Percentiles rank a stretch among this genome's conserved stretches.
These are phyloP conservation scores for Puccinia triticina DNA, from an alignment of 1,284 basidiomycete species.

Conservation along the genomic window DNA sequence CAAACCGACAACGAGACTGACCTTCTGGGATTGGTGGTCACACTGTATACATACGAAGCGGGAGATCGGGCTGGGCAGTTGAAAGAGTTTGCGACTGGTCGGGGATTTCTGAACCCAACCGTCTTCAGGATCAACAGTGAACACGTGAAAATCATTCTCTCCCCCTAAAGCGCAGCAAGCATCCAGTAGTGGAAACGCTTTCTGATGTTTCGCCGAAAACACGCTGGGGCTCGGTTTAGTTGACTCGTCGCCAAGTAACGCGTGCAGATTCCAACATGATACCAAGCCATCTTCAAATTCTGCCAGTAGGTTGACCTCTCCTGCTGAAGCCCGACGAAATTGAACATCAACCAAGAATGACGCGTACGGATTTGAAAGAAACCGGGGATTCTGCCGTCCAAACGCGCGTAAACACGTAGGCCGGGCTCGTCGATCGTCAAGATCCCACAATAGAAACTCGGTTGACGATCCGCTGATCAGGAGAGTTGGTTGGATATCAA, in stretches of 20 bases:
- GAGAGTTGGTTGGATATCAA: background rate
- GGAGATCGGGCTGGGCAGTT: background rate
- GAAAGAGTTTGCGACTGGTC: background rate
- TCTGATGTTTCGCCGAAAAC: background rate
- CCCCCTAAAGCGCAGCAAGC: background rate
- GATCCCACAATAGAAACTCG: conserved; percentile 15
- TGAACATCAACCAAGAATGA: conserved; percentile 5
- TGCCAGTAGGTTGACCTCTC: background rate
- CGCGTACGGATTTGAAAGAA: conserved; percentile 11
- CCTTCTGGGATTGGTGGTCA: background rate
- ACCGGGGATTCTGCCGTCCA: conserved; percentile 14
- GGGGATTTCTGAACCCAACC: background rate
- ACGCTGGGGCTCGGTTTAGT: background rate
- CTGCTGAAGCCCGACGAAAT: background rate
- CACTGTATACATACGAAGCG: conserved; percentile 4
- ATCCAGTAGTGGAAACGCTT: background rate
- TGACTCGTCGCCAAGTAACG: background rate
- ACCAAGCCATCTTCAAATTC: conserved; percentile 11
- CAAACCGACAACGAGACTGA: background rate
- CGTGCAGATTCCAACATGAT: conserved; percentile 7
- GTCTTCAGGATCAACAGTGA: background rate
- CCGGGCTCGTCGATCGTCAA: background rate
- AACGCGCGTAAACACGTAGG: conserved; percentile 18
- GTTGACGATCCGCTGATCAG: conserved; percentile 18
- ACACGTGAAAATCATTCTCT: conserved; percentile 5